Evolutionary conservation across 2,329 filamentous ascomycete species (phyloP).

Genomic region (Rhytidhysteron rufulum): DNA sequence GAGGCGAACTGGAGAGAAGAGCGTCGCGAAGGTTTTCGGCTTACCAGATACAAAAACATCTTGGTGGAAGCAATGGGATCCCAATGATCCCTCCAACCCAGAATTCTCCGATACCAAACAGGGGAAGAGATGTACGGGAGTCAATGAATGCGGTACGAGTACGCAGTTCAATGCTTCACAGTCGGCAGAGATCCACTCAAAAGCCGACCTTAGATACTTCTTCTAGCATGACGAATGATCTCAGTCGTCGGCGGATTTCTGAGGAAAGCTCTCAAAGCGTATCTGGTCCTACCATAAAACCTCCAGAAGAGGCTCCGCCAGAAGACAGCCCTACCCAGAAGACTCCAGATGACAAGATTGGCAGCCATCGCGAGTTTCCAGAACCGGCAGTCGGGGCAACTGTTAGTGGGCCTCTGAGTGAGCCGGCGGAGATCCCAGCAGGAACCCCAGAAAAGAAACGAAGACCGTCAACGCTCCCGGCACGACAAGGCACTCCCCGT

Average conservation of each 20-base stretch:
- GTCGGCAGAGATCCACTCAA: slow-evolving; percentile 49
- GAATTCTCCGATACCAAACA: slow-evolving; percentile 77
- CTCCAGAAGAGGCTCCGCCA: slow-evolving; percentile 24
- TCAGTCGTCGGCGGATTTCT: slow-evolving; percentile 52
- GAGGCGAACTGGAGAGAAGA: slow-evolving; percentile 85
- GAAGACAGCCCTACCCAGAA: slow-evolving; percentile 40
- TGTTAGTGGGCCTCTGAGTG: slow-evolving; percentile 31
- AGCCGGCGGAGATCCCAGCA: slow-evolving; percentile 24
- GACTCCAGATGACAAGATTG: slow-evolving; percentile 65
- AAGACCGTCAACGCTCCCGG: slow-evolving; percentile 17
- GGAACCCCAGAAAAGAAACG: slow-evolving; percentile 20
- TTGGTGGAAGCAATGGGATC: slow-evolving; percentile 78
- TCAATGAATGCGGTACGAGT: slow-evolving; percentile 71
- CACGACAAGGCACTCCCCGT: slow-evolving; percentile 27
- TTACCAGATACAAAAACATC: slow-evolving; percentile 93
- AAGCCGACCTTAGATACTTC: slow-evolving; percentile 55
- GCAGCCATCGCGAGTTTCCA: slow-evolving; percentile 34
- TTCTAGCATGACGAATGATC: slow-evolving; percentile 50
- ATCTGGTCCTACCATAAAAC: slow-evolving; percentile 29
- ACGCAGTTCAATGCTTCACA: slow-evolving; percentile 53
- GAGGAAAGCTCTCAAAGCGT: slow-evolving; percentile 54
- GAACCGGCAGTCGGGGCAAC: slow-evolving; percentile 31
- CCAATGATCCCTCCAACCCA: slow-evolving; percentile 78
- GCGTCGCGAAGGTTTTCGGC: slow-evolving; percentile 92
- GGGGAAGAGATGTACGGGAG: slow-evolving; percentile 78